These are phyloP conservation scores for Mortierella sp. DNA, from an alignment of 371 early-diverging fungal genomes.

Conservation along the genomic window DNA sequence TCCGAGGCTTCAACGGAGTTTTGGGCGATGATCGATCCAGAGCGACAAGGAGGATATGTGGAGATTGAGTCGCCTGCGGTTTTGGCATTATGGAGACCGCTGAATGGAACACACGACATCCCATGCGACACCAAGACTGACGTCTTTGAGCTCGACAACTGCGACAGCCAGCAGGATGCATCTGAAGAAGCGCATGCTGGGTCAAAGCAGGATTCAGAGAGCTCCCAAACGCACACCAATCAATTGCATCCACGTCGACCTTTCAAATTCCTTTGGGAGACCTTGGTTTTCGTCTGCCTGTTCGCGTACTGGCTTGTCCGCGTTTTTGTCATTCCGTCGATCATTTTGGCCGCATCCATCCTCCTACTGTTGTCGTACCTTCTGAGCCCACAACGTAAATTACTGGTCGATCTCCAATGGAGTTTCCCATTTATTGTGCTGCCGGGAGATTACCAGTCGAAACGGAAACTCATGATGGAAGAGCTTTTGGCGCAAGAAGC, in stretches of 20 bases:
- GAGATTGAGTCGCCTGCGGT: constrained; percentile 38
- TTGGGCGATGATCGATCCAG: constrained; percentile 41
- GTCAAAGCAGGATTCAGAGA: background rate
- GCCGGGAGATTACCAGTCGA: constrained; percentile 56
- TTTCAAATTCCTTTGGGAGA: constrained; percentile 39
- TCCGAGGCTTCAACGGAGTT: constrained; percentile 28
- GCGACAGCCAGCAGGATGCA: constrained; percentile 15
- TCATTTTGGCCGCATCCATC: constrained; percentile 52
- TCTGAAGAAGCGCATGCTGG: background rate
- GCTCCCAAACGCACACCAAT: background rate
- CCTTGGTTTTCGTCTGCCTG: constrained; percentile 31
- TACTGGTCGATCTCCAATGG: constrained; percentile 56
- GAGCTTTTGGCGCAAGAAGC: constrained; percentile 51
- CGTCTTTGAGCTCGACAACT: constrained; percentile 10
- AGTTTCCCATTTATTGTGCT: constrained; percentile 55
- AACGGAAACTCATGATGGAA: constrained; percentile 56
- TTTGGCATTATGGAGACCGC: constrained; percentile 10
- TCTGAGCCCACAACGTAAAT: constrained; percentile 55
- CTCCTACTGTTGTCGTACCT: constrained; percentile 49
- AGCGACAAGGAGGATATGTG: constrained; percentile 32
- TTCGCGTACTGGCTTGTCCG: constrained; percentile 52
- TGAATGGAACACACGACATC: background rate
- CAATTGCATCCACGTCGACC: constrained; percentile 43
- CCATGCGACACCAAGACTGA: constrained; percentile 3
- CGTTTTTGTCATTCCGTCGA: constrained; percentile 53